Evolutionary conservation across 768 basidiomycete genomes (phyloP).

Genomic region (Melanogaster broomeanus): DNA sequence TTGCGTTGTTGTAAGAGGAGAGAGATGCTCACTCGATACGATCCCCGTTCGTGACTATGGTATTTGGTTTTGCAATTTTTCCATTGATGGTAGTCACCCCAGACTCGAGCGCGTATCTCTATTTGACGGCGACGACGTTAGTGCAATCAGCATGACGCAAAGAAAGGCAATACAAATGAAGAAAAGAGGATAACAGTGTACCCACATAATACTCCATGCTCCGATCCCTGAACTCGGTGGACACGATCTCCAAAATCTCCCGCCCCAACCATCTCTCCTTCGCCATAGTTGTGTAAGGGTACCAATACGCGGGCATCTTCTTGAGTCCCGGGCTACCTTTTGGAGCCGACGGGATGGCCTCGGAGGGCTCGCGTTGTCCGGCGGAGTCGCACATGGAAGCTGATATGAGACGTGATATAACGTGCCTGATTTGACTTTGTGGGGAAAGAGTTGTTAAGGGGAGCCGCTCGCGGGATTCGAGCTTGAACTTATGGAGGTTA

Average conservation of each 20-base stretch:
- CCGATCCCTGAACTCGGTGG: conserved; percentile 91
- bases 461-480: conserved; percentile 30
- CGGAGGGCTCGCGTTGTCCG: conserved; percentile 27
- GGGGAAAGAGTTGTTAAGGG: conserved; percentile 51
- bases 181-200: conserved; percentile 13
- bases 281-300: conserved; percentile 90
- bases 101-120: conserved; percentile 79
- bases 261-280: conserved; percentile 89
- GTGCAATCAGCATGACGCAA: too few species aligned
- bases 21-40: conserved; percentile 72
- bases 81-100: conserved; percentile 97
- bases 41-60: conserved; percentile 83
- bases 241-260: conserved; percentile 88
- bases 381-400: conserved; percentile 44
- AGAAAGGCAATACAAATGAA: neutral
- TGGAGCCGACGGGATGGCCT: conserved; percentile 13
- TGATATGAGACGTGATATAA: conserved; percentile 53
- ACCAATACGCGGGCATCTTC: conserved; percentile 89
- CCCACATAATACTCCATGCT: conserved; percentile 95
- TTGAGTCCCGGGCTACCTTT: conserved; percentile 53
- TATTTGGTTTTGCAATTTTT: conserved; percentile 75
- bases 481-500: conserved; percentile 25
- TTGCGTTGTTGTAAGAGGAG: neutral
- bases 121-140: neutral
- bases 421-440: conserved; percentile 57